phyloP scores from a whole-genome alignment of 768 basidiomycete genomes.

The Calocybe gangraenosa region DNA sequence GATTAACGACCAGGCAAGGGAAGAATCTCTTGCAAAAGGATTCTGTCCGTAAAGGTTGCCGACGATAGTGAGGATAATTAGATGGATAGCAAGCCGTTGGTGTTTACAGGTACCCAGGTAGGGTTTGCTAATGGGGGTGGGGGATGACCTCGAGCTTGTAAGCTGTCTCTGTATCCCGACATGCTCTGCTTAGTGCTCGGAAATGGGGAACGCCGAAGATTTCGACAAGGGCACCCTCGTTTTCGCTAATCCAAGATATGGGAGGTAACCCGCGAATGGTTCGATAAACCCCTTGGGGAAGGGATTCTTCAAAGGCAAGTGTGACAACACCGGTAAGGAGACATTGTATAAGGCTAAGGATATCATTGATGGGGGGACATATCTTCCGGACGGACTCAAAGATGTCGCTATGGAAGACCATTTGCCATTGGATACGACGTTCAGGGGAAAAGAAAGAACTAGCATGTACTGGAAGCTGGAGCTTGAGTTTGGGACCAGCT shows the following conservation, averaged over 20 bases:
- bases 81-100: background rate
- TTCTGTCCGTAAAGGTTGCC: slow-evolving; percentile 8
- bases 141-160: slow-evolving; percentile 70
- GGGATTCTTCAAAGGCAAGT: slow-evolving; percentile 69
- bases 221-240: slow-evolving; percentile 63
- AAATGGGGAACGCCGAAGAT: slow-evolving; percentile 74
- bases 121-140: slow-evolving; percentile 30
- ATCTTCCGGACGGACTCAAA: slow-evolving; percentile 69
- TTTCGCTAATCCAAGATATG: slow-evolving; percentile 69
- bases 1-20: slow-evolving; percentile 5
- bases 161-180: slow-evolving; percentile 63
- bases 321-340: slow-evolving; percentile 70
- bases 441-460: slow-evolving; percentile 85
- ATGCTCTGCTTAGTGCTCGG: slow-evolving; percentile 68
- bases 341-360: slow-evolving; percentile 65
- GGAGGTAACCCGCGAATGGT: slow-evolving; percentile 78
- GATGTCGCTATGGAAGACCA: slow-evolving; percentile 81
- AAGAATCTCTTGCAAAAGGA: slow-evolving; percentile 11
- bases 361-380: slow-evolving; percentile 65
- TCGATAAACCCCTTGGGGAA: slow-evolving; percentile 65
- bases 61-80: background rate
- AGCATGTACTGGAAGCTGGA: slow-evolving; percentile 75
- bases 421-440: slow-evolving; percentile 82
- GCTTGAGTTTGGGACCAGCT: slow-evolving; percentile 66
- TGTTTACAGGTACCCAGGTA: no score